Evolutionary conservation across 2,329 filamentous ascomycete genomes (phyloP).

Genomic region (Pseudogymnoascus destructans): DNA sequence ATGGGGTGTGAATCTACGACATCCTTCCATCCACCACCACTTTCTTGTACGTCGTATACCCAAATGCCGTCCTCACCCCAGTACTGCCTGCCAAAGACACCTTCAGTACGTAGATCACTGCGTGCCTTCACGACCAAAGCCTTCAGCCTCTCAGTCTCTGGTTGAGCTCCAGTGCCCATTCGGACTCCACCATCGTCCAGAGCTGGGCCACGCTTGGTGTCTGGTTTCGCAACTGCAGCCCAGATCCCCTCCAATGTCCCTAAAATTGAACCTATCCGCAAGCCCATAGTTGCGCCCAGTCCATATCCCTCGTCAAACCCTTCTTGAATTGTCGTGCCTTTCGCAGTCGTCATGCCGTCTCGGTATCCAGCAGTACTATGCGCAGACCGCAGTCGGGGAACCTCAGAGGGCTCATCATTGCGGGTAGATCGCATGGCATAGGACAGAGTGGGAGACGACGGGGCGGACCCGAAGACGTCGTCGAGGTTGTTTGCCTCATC

Average conservation of each 20-base stretch:
- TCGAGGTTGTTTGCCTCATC: conserved; percentile 19
- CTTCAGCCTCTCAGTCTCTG: conserved; percentile 20
- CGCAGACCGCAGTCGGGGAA: conserved; percentile 10
- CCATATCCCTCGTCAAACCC: conserved; percentile 89
- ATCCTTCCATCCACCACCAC: conserved; percentile 30
- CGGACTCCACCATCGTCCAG: neutral
- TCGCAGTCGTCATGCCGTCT: conserved; percentile 68
- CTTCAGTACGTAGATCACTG: conserved; percentile 45
- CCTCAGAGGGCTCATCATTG: conserved; percentile 8
- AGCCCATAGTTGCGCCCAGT: conserved; percentile 68
- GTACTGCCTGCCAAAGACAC: conserved; percentile 51
- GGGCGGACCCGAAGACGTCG: conserved; percentile 25
- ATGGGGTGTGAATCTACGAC: conserved; percentile 57
- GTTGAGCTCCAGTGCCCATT: conserved; percentile 7
- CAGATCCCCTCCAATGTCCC: conserved; percentile 65
- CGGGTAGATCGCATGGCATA: neutral
- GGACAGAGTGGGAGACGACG: conserved; percentile 18
- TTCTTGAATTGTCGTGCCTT: conserved; percentile 62
- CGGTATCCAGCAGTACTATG: conserved; percentile 68
- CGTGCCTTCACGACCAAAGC: conserved; percentile 37
- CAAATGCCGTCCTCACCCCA: conserved; percentile 60
- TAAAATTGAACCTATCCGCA: conserved; percentile 59
- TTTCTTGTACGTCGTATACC: conserved; percentile 44
- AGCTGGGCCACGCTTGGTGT: conserved; percentile 1
- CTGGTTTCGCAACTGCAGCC: conserved; percentile 31